Evolutionary conservation across 78 protist genomes (phyloP).

Genomic region (Dictyostelium capitatum): DNA sequence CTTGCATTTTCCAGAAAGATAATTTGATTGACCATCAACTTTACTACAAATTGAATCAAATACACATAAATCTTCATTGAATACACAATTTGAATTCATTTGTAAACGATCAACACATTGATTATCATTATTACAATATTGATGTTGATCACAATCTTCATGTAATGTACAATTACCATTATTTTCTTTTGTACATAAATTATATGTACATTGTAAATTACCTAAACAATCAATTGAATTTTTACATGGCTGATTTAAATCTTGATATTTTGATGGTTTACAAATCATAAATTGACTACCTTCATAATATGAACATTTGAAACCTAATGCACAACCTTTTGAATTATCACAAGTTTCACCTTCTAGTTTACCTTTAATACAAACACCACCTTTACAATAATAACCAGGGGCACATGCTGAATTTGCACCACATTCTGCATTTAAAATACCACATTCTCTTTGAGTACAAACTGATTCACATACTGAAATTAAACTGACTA

Average conservation of each 20-base stretch:
- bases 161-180: neutral
- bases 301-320: constrained; percentile 25
- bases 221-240: constrained; percentile 24
- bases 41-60: constrained; percentile 13
- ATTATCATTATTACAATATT: constrained; percentile 1
- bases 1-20: constrained; percentile 1
- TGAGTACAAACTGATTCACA: neutral
- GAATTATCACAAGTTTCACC: neutral
- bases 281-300: neutral
- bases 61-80: constrained; percentile 13
- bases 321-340: constrained; percentile 22
- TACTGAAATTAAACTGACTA: too few relatives aligned
- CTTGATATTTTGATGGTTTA: neutral
- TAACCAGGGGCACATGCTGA: constrained; percentile 18
- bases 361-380: constrained; percentile 16
- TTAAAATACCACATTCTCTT: constrained; percentile 19
- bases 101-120: neutral
- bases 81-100: neutral
- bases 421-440: constrained; percentile 15
- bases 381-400: neutral
- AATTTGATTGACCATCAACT: neutral
- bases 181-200: neutral
- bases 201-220: neutral
- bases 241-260: neutral
- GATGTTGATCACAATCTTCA: constrained; percentile 15